Evolutionary conservation across 2,329 filamentous ascomycete genomes (phyloP), one percentile per base, ranked within the genome.

Genomic region (Harringtonia lauricola): DNA sequence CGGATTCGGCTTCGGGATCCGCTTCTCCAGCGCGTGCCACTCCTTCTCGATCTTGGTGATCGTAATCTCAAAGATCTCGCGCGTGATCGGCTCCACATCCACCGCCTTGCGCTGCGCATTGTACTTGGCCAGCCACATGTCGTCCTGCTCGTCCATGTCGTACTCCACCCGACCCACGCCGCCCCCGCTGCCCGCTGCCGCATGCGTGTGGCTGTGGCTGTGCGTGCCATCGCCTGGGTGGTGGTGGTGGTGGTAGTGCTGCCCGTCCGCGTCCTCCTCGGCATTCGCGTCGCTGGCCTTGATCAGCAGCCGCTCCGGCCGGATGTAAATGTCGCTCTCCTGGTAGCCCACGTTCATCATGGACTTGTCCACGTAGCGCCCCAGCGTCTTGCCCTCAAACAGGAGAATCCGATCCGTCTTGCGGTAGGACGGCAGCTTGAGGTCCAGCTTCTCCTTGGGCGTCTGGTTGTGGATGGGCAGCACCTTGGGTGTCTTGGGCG

Each of bases 31-130:
- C 7, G 86, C 85, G 60, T 96, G 87, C 86, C 92, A 98, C 60
- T 96, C 90, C 64, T 95, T 95, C 62, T 98, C 92, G 47, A 98
- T 95, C 62, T 95, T 95, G 10, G 92, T 98, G 65, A 98, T 94
- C 15, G 89, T 94, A 49, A 96, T 94, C 60, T 98, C 92, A 56
- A 98, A 95, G 41, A 95, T 79, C 49, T 94, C 89, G 18, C 89
- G 86, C 39, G 89, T 94, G 55, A 98, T 92, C 2, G 80, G 72
- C 52, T 94, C 86, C 19, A 86, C 77, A 37, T 82, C 79, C 52
- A 83, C 76, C 21, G 76, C 72, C 58, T 81, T 85, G 46, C 92
- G 79, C 54, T 84, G 79, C 13, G 69, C 65, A 55, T 98, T 98
- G 58, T 90, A 79, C 33, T 79, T 76, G 53, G 92, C 84, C 22